Evolutionary conservation across 2,329 filamentous ascomycete species (phyloP).

Genomic region (Alternaria incomplexa): DNA sequence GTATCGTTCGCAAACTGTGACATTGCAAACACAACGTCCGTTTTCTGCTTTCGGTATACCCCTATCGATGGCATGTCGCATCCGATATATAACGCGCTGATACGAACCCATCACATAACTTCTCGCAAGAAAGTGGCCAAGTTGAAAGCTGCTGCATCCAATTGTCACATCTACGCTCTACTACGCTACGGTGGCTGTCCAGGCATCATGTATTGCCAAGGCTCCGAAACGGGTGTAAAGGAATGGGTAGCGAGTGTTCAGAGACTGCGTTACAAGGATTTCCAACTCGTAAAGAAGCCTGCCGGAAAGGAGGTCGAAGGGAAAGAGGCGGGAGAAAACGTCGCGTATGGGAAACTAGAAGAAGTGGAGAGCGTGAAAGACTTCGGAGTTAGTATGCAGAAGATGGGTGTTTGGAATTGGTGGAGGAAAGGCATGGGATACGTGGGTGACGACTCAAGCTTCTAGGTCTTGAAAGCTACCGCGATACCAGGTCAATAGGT

Average conservation of each 20-base stretch:
- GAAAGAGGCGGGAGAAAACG: background rate
- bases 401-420: slow-evolving; percentile 66
- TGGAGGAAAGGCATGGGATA: slow-evolving; percentile 73
- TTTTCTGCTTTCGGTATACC: background rate
- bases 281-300: slow-evolving; percentile 66
- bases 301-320: slow-evolving; percentile 36
- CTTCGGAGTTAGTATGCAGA: slow-evolving; percentile 68
- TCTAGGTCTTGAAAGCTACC: background rate
- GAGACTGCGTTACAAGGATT: slow-evolving; percentile 73
- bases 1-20: background rate
- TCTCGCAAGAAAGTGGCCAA: slow-evolving; percentile 74
- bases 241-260: slow-evolving; percentile 71
- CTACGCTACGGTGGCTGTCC: slow-evolving; percentile 72
- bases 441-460: slow-evolving; percentile 22
- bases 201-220: slow-evolving; percentile 80
- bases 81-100: slow-evolving; percentile 63
- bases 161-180: slow-evolving; percentile 67
- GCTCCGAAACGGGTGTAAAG: slow-evolving; percentile 61
- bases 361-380: slow-evolving; percentile 70
- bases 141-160: slow-evolving; percentile 68
- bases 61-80: slow-evolving; percentile 25
- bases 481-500: too few relatives aligned
- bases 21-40: background rate
- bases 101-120: slow-evolving; percentile 82
- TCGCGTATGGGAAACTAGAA: slow-evolving; percentile 47